phyloP scores from a whole-genome alignment of 352 stramenopile species.

The Globisporangium polare region DNA sequence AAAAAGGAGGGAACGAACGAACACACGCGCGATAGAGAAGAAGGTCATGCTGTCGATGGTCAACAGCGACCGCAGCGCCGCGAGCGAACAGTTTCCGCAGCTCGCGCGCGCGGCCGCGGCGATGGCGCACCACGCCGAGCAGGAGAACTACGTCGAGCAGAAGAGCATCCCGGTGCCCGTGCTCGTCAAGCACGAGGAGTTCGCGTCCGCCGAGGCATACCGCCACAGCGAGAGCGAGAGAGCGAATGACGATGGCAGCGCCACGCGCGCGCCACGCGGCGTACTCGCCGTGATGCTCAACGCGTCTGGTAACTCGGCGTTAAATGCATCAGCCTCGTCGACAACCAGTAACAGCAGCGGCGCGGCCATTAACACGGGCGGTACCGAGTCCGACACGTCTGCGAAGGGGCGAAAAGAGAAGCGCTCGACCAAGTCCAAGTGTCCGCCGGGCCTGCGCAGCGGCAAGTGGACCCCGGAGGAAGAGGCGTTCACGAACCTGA shows the following conservation, averaged over 20 bases:
- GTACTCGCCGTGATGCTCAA: conserved; percentile 6
- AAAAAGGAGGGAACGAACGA: conserved; percentile 14
- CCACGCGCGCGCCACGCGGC: not conserved
- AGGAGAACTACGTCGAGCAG: conserved; percentile 15
- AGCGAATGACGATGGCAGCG: conserved; percentile 10
- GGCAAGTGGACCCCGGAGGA: conserved; percentile 86
- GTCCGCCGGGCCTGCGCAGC: conserved; percentile 67
- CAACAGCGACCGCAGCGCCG: conserved; percentile 24
- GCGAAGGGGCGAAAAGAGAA: conserved; percentile 30
- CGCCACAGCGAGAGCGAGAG: conserved; percentile 8
- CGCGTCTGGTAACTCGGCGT: not conserved
- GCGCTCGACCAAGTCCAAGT: conserved; percentile 86
- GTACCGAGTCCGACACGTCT: conserved; percentile 13
- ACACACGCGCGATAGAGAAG: not conserved
- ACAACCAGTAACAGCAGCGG: not conserved
- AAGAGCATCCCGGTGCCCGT: conserved; percentile 15
- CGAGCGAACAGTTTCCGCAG: conserved; percentile 7
- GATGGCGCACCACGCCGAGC: conserved; percentile 12
- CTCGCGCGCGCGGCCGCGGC: conserved; percentile 5
- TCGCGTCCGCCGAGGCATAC: conserved; percentile 12
- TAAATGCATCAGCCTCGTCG: not conserved
- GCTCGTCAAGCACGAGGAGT: conserved; percentile 14
- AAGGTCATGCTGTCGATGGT: conserved; percentile 57
- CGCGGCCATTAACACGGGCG: conserved; percentile 1
- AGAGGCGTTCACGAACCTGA: conserved; percentile 77